Base-by-base conservation (phyloP, 139 green algal genomes). In the Monoraphidium neglectum region DNA sequence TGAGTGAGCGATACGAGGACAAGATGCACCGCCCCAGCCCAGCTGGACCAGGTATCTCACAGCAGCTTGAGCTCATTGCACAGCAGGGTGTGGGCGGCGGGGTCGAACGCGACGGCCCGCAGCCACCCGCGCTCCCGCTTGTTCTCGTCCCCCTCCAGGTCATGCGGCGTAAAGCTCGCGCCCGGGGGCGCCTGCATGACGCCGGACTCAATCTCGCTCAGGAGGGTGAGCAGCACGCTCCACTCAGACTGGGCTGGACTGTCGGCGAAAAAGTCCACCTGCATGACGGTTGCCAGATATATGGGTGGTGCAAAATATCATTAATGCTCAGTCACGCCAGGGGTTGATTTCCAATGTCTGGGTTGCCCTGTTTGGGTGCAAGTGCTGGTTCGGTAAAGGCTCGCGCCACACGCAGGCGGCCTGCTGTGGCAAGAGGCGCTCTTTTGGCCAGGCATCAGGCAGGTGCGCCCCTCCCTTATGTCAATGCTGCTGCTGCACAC, bases 1-100 rank as follows among this genome's bases (percentile, higher is more conserved):
- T 16, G 16, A 59, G 51, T 21, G 21, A 59, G 16, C 16, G 21
- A 21, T 21, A 59, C 16, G 21, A 59, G 51, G 51, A 21, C 51
- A 59, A 16, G 21, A 59, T 16, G 16, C 16, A n/a, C 16, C 16
- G 51, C 51, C 16, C 16, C 46, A 6, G 89, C 89, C 2, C 88
- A 89, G 77, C n/a, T n/a, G n/a, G n/a, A n/a, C n/a, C n/a, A n/a
- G n/a, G n/a, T n/a, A n/a, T n/a, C n/a, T n/a, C 93, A 93, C 46
- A 94, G 82, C 68, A 92, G 84, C 70, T 93, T 93, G 57, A 94
- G 82, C 77, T 94, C 89, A 57, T 92, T 86, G 67, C 82, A 93
- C 43, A 94, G 89, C 59, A 92, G 56, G n/a, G 84, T 77, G 62
- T 90, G 83, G 54, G 60, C n/a, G 18, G 26, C 35, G 0, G 56